Base-by-base conservation (phyloP, 2,329 filamentous ascomycete genomes). In the Orbilia brochopaga region DNA sequence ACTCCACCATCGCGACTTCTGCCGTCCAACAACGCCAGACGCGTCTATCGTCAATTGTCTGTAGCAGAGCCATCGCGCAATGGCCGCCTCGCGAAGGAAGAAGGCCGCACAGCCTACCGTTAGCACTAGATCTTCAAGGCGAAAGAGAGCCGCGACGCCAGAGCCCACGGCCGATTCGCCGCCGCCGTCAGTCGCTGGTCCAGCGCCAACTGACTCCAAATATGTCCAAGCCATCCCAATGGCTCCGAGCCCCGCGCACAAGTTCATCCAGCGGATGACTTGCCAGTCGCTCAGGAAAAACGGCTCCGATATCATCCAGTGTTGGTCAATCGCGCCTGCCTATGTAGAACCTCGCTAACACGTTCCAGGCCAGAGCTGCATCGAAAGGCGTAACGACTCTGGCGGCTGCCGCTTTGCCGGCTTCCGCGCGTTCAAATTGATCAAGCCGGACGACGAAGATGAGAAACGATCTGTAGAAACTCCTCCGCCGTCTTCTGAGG, bases 341-440 rank as follows among this genome's bases (percentile, higher is more conserved):
- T 42, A 3, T 4, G 15, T 42, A 37, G 5, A 15, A 50, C 48
- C 40, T 48, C 23, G 7, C 40, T 58, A 48, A 62, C 17, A 24
- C 17, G 11, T 6, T 10, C 40, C 35, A 69, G 66, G 66, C 24
- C 66, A 70, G 51, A 75, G 70, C 32, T 76, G 75, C 44, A 76
- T 75, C 37, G 74, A 75, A 35, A 74, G 73, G 50, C 74, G 74
- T 24, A 59, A 70, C 11, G 56, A 65, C 32, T 55, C 53, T 8
- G 75, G 75, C 21, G 52, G 57, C 5, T 76, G 75, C 42, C 65
- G 75, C 3, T 76, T 75, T 24, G 48, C 69, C 32, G 50, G 57
- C 3, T 59, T 75, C 37, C 65, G 75, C 2, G 69, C 61, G 10
- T 76, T 76, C 48, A 74, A 52, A 21, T 32, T 64, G 7, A n/a